Conservation (phyloP, 1,284 basidiomycete species). For the Paramarasmius palmivorus region DNA sequence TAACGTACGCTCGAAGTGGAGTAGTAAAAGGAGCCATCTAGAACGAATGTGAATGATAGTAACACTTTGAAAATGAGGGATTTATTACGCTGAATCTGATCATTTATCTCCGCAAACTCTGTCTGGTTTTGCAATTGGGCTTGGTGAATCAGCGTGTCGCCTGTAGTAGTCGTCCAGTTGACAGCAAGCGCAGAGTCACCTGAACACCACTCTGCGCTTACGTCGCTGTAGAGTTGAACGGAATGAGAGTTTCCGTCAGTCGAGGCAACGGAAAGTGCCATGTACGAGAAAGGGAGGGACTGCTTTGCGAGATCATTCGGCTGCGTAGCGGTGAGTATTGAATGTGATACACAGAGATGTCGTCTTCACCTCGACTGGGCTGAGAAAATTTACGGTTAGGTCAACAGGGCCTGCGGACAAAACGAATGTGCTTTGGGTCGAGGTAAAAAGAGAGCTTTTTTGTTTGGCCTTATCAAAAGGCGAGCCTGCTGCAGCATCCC, state of each 20-base stretch:
- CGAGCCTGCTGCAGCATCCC: slow-evolving; percentile 19
- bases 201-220: slow-evolving; percentile 66
- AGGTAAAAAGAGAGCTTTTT: slow-evolving; percentile 48
- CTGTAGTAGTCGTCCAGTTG: slow-evolving; percentile 53
- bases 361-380: slow-evolving; percentile 58
- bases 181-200: slow-evolving; percentile 51
- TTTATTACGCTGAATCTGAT: slow-evolving; percentile 59
- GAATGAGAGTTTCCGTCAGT: slow-evolving; percentile 55
- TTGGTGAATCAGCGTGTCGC: slow-evolving; percentile 52
- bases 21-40: too few species aligned
- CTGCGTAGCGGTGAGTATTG: slow-evolving; percentile 26
- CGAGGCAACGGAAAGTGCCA: slow-evolving; percentile 52
- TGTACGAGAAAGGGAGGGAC: slow-evolving; percentile 62
- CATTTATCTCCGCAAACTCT: slow-evolving; percentile 50
- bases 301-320: slow-evolving; percentile 56
- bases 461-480: slow-evolving; percentile 10
- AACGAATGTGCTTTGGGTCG: slow-evolving; percentile 62
- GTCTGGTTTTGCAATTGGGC: slow-evolving; percentile 51
- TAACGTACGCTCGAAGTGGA: too few species aligned
- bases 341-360: slow-evolving; percentile 1
- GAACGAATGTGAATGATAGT: too few species aligned
- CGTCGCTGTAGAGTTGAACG: slow-evolving; percentile 64
- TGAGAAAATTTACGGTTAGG: slow-evolving; percentile 61
- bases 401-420: slow-evolving; percentile 63
- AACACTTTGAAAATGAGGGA: neutral